phyloP scores from a whole-genome alignment of 2,329 filamentous ascomycete genomes.

The Diaporthe australafricana region DNA sequence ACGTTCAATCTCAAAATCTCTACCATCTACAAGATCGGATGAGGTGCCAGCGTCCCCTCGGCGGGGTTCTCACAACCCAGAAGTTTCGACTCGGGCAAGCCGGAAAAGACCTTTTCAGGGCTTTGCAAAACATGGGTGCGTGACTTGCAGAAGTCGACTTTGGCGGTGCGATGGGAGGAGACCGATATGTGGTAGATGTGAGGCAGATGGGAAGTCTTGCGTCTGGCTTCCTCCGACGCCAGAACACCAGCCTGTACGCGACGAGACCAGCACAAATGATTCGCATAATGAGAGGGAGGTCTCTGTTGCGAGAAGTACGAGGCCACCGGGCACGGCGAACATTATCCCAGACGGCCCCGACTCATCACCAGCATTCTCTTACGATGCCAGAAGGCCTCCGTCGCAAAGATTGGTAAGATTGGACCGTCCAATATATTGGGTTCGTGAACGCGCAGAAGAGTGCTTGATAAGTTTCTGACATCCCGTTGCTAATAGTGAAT shows the following conservation, averaged over 20 bases:
- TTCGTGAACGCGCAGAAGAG: background rate
- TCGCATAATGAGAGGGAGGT: too few relatives aligned
- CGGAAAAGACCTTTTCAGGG: background rate
- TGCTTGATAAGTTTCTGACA: background rate
- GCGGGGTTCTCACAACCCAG: background rate
- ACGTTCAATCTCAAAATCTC: too few relatives aligned
- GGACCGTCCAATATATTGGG: background rate
- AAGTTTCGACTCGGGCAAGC: background rate
- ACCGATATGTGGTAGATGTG: background rate
- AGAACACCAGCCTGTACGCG: background rate
- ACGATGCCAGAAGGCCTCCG: background rate
- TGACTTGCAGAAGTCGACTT: background rate
- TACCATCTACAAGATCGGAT: background rate
- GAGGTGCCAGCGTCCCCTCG: background rate
- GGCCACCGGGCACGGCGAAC: background rate
- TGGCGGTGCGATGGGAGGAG: background rate
- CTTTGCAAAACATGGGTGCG: background rate
- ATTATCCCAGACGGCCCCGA: background rate
- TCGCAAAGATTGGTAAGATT: conserved; percentile 12
- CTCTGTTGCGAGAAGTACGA: background rate
- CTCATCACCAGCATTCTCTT: background rate
- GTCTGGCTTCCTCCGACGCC: background rate
- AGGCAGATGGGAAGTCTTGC: background rate
- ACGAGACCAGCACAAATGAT: background rate
- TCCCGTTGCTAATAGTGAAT: background rate